phyloP scores from a whole-genome alignment of 768 basidiomycete genomes.

The Phylloporus arenicola region DNA sequence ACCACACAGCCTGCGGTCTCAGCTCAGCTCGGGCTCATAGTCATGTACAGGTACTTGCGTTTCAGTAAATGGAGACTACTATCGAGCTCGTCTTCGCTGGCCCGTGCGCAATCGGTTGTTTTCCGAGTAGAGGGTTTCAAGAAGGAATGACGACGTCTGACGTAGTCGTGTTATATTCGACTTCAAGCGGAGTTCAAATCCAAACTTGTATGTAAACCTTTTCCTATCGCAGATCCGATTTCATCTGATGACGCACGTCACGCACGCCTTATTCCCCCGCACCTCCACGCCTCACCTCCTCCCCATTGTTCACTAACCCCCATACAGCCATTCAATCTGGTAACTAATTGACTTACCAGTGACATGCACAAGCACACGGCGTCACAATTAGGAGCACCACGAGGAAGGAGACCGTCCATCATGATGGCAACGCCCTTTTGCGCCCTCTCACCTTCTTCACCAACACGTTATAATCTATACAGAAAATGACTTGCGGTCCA shows the following conservation, averaged over 20 bases:
- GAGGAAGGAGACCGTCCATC: slow-evolving; percentile 45
- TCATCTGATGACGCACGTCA: slow-evolving; percentile 32
- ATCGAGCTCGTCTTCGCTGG: slow-evolving; percentile 19
- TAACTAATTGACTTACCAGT: too few relatives aligned
- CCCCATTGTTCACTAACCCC: slow-evolving; percentile 5
- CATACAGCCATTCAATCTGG: too few relatives aligned
- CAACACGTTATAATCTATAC: not conserved
- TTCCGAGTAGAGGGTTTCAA: slow-evolving; percentile 30
- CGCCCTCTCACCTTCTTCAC: slow-evolving; percentile 33
- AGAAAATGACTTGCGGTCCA: slow-evolving; percentile 22
- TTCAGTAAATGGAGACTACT: slow-evolving; percentile 4
- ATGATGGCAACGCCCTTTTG: slow-evolving; percentile 55
- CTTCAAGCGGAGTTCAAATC: slow-evolving; percentile 40
- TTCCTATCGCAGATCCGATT: slow-evolving; percentile 33
- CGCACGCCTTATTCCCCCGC: slow-evolving; percentile 22
- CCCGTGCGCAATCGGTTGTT: slow-evolving; percentile 28
- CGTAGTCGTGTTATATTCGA: slow-evolving; percentile 40
- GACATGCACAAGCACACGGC: slow-evolving; percentile 7
- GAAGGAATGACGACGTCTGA: slow-evolving; percentile 39
- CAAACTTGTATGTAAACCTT: slow-evolving; percentile 4
- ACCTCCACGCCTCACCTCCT: not conserved
- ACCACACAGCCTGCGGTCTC: slow-evolving; percentile 21
- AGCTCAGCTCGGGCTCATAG: slow-evolving; percentile 16
- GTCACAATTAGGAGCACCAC: slow-evolving; percentile 10
- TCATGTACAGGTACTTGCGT: slow-evolving; percentile 16